Conservation (phyloP, 176 grass and related monocot genomes). For the Oryza meyeriana region DNA sequence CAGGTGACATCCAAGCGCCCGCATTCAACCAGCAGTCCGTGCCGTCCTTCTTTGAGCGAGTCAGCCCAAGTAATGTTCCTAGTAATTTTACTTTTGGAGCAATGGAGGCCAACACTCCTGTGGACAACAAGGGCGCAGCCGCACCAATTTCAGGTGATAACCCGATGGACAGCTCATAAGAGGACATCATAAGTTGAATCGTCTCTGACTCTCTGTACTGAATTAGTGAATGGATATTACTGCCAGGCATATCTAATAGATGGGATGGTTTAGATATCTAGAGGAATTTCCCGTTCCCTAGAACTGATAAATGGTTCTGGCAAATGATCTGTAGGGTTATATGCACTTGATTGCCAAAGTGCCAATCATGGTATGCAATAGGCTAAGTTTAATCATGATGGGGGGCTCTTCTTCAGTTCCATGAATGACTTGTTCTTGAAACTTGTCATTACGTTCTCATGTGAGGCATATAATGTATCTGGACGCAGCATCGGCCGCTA, state of each 20-base stretch:
- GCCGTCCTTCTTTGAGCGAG: slow-evolving; percentile 60
- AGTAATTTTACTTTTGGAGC: slow-evolving; percentile 64
- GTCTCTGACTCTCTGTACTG: background rate
- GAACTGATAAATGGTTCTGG: slow-evolving; percentile 24
- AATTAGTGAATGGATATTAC: background rate
- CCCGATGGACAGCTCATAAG: slow-evolving; percentile 56
- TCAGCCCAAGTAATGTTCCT: slow-evolving; percentile 26
- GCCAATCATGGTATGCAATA: background rate
- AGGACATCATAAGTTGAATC: slow-evolving; percentile 17
- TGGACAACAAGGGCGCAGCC: background rate
- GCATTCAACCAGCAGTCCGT: slow-evolving; percentile 45
- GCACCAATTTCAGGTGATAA: slow-evolving; percentile 28
- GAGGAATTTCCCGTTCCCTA: background rate
- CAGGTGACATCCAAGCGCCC: slow-evolving; percentile 42
- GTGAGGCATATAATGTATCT: slow-evolving; percentile 14
- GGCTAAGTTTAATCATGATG: background rate
- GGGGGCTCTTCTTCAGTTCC: background rate
- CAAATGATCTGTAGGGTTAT: slow-evolving; percentile 6
- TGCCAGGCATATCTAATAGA: background rate
- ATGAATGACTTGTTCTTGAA: background rate
- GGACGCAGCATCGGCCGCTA: slow-evolving; percentile 18
- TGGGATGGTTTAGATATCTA: slow-evolving; percentile 11
- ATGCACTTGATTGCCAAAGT: background rate
- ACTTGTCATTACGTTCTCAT: background rate
- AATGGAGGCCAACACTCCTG: background rate